These are phyloP conservation scores for Pezicula radicicola DNA, from an alignment of 2,329 filamentous ascomycete species.

Conservation along the genomic window DNA sequence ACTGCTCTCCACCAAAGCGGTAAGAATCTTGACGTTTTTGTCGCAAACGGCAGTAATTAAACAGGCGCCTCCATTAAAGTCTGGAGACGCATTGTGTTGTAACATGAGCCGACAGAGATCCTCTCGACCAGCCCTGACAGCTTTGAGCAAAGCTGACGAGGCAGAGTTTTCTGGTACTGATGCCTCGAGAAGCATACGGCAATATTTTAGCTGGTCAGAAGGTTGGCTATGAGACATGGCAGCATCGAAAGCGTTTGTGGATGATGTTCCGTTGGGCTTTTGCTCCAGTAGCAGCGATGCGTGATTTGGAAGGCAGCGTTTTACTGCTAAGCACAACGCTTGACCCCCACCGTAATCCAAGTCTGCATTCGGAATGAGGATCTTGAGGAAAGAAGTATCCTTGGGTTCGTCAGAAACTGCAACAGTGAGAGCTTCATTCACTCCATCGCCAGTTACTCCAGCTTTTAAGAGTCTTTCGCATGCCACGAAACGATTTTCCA, in stretches of 20 bases:
- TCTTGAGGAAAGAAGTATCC: constrained; percentile 11
- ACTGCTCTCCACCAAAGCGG: constrained; percentile 10
- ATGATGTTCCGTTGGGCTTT: constrained; percentile 8
- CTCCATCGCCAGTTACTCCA: constrained; percentile 12
- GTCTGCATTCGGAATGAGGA: constrained; percentile 9
- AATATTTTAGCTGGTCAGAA: constrained; percentile 12
- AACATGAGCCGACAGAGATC: constrained; percentile 11
- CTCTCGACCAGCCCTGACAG: constrained; percentile 6
- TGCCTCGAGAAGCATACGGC: constrained; percentile 9
- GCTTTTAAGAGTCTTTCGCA: constrained; percentile 13
- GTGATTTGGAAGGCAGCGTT: constrained; percentile 7
- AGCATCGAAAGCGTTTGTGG: constrained; percentile 10
- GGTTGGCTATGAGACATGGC: constrained; percentile 8
- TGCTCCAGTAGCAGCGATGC: constrained; percentile 9
- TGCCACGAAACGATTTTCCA: constrained; percentile 6
- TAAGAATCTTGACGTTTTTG: constrained; percentile 11
- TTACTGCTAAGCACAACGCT: constrained; percentile 11
- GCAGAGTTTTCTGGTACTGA: constrained; percentile 5
- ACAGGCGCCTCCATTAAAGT: constrained; percentile 9
- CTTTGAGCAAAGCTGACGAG: constrained; percentile 10
- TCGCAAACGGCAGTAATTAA: constrained; percentile 9
- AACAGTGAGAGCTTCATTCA: constrained; percentile 12
- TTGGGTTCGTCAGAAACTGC: constrained; percentile 8
- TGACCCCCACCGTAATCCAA: constrained; percentile 11
- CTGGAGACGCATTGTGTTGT: constrained; percentile 9